Evolutionary conservation across 208 protist genomes (phyloP).

Genomic region (Sergeia podlipaevii): DNA sequence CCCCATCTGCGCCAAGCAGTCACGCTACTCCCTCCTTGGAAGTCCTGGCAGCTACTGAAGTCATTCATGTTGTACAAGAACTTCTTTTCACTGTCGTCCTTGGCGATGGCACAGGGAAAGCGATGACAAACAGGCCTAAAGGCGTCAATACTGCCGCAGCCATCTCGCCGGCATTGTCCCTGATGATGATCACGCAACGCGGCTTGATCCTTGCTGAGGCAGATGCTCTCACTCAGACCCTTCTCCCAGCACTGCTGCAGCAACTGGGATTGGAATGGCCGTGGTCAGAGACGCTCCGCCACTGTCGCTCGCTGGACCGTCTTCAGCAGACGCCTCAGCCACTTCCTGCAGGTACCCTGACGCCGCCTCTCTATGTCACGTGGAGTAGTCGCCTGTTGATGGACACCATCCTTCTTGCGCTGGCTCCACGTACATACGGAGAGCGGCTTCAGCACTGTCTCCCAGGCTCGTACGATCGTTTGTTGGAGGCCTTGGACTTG

Average conservation of each 20-base stretch:
- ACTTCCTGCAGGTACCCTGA: neutral
- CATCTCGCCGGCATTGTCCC: neutral
- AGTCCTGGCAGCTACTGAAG: slow-evolving; percentile 3
- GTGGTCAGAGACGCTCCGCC: slow-evolving; percentile 69
- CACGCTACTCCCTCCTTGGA: neutral
- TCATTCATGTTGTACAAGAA: slow-evolving; percentile 54
- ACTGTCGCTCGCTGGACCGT: slow-evolving; percentile 43
- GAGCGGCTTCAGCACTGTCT: slow-evolving; percentile 55
- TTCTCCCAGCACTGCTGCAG: slow-evolving; percentile 69
- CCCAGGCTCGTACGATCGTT: slow-evolving; percentile 53
- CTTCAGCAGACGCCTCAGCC: slow-evolving; percentile 12
- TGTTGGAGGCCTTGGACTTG: slow-evolving; percentile 29
- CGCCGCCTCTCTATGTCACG: slow-evolving; percentile 16
- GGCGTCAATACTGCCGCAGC: neutral
- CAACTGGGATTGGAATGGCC: slow-evolving; percentile 79
- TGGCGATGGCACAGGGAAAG: slow-evolving; percentile 20
- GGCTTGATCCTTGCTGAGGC: slow-evolving; percentile 45
- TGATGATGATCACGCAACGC: slow-evolving; percentile 30
- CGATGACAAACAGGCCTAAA: neutral
- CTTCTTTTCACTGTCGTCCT: slow-evolving; percentile 57
- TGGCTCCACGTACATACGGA: slow-evolving; percentile 54
- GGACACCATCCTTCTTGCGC: slow-evolving; percentile 31
- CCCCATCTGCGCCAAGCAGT: neutral
- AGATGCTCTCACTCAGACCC: slow-evolving; percentile 41
- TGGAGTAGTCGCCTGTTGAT: slow-evolving; percentile 39